Percentiles rank a stretch among this genome's conserved stretches.
Conservation (phyloP, 257 asterid species). For the Striga asiatica region DNA sequence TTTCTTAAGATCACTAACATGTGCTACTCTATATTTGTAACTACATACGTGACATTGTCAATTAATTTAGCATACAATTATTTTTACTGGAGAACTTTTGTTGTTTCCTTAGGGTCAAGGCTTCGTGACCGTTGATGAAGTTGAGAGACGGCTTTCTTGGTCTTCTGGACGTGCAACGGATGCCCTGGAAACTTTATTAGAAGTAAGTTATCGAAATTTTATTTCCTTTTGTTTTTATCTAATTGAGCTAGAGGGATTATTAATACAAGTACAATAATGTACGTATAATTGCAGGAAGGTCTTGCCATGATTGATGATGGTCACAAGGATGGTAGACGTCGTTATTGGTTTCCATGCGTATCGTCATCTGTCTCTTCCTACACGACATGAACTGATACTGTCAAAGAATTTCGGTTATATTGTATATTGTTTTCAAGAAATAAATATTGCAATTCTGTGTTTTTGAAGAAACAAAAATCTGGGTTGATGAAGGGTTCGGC, state of each 20-base stretch:
- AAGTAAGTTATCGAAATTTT: conserved; percentile 40
- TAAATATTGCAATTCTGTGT: too few relatives aligned
- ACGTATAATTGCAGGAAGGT: conserved; percentile 46
- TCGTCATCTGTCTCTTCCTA: conserved; percentile 59
- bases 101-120: conserved; percentile 61
- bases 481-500: too few relatives aligned
- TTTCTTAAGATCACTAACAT: too few relatives aligned
- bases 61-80: background rate
- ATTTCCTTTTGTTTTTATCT: background rate
- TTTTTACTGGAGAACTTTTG: background rate
- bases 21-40: too few relatives aligned
- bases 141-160: conserved; percentile 75
- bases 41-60: too few relatives aligned
- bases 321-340: conserved; percentile 54
- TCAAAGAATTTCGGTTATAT: conserved; percentile 19
- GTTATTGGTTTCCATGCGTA: conserved; percentile 88
- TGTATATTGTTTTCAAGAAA: background rate
- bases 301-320: conserved; percentile 93
- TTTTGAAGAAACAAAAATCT: background rate
- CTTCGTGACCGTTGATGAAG: conserved; percentile 81
- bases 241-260: too few relatives aligned
- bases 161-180: conserved; percentile 84
- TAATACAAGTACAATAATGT: too few relatives aligned
- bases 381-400: conserved; percentile 31
- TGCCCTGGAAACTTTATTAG: conserved; percentile 82